A percentile compares a stretch with the other conserved stretches of the same genome.
Evolutionary conservation across 192 early-diverging fungal species (phyloP).

Genomic region (Cetraspora pellucida): DNA sequence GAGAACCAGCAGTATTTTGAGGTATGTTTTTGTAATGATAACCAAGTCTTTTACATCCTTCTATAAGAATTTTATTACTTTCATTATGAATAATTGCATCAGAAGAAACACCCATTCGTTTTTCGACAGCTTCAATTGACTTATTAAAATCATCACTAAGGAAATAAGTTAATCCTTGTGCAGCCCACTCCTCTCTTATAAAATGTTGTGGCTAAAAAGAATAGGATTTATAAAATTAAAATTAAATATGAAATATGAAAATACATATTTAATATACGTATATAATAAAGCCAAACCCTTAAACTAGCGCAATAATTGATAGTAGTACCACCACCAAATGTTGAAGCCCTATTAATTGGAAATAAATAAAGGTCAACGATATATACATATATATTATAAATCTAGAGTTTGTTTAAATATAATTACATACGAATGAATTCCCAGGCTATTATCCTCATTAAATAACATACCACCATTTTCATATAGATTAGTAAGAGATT

Average conservation of each 20-base stretch:
- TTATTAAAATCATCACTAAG: constrained; percentile 46
- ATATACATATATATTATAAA: too few species aligned
- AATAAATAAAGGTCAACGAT: too few species aligned
- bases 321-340: constrained; percentile 76
- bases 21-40: constrained; percentile 57
- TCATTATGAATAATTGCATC: constrained; percentile 61
- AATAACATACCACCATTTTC: constrained; percentile 55
- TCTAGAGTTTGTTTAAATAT: too few species aligned
- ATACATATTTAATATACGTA: neutral
- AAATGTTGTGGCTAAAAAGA: constrained; percentile 54
- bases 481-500: constrained; percentile 53
- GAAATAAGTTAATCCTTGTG: constrained; percentile 61
- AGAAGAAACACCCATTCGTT: constrained; percentile 59
- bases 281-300: constrained; percentile 40
- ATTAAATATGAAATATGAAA: neutral
- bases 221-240: neutral
- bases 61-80: constrained; percentile 61
- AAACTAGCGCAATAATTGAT: constrained; percentile 68
- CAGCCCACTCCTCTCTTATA: constrained; percentile 74
- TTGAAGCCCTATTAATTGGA: constrained; percentile 42
- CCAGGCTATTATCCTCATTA: constrained; percentile 54
- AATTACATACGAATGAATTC: constrained; percentile 44
- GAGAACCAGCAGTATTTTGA: constrained; percentile 61
- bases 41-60: constrained; percentile 69
- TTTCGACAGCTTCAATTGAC: constrained; percentile 57